phyloP scores from a whole-genome alignment of 2,329 filamentous ascomycete species.

The Shiraia sp. region DNA sequence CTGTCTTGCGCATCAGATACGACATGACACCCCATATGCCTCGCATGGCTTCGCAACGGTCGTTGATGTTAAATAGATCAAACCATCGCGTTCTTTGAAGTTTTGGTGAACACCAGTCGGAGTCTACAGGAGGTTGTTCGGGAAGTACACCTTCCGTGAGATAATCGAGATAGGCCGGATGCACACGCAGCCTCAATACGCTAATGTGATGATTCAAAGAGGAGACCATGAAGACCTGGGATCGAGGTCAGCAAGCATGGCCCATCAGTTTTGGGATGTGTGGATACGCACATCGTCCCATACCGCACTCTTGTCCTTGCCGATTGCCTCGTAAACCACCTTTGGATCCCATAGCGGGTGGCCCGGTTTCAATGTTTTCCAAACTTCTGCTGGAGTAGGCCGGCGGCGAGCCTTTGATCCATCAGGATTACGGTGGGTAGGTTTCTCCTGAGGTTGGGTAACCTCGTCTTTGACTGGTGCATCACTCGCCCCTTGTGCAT shows the following conservation, averaged over 20 bases:
- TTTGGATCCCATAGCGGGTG: conserved; percentile 60
- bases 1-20: conserved; percentile 49
- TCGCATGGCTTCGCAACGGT: conserved; percentile 60
- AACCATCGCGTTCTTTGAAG: conserved; percentile 63
- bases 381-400: conserved; percentile 54
- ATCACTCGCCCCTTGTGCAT: conserved; percentile 30
- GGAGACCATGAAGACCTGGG: conserved; percentile 64
- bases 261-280: not conserved
- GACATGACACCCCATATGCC: conserved; percentile 62
- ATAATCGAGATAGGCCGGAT: conserved; percentile 60
- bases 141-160: conserved; percentile 51
- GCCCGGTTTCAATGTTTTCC: conserved; percentile 57
- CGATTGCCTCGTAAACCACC: conserved; percentile 60
- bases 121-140: conserved; percentile 24
- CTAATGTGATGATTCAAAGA: conserved; percentile 66
- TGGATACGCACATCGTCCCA: conserved; percentile 59
- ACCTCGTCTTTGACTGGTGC: conserved; percentile 28
- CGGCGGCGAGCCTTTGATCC: conserved; percentile 44
- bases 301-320: conserved; percentile 51
- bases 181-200: conserved; percentile 62
- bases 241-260: conserved; percentile 11
- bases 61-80: conserved; percentile 58
- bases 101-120: conserved; percentile 55
- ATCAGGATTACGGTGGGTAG: conserved; percentile 22
- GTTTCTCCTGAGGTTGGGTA: conserved; percentile 43